Evolutionary conservation across 2,329 filamentous ascomycete genomes (phyloP).

Genomic region (Pseudopyrenochaeta lycopersici): DNA sequence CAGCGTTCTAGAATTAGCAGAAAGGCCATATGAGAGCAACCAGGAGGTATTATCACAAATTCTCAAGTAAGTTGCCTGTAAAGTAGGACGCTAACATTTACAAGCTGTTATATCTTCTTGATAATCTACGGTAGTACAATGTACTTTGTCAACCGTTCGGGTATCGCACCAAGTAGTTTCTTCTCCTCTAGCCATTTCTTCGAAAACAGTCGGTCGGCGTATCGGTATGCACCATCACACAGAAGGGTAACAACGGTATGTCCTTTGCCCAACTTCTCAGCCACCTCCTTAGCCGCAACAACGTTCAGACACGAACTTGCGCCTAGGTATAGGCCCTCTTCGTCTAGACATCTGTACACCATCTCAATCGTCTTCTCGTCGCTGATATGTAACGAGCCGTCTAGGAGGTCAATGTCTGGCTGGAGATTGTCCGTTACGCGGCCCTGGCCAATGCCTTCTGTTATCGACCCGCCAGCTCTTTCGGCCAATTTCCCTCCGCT

Average conservation of each 20-base stretch:
- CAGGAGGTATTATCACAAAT: too few relatives aligned
- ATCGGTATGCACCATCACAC: constrained; percentile 96
- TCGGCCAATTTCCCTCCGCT: constrained; percentile 86
- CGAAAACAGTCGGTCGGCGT: constrained; percentile 93
- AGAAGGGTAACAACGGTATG: constrained; percentile 93
- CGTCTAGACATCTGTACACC: constrained; percentile 95
- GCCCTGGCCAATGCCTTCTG: constrained; percentile 96
- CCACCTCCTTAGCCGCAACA: constrained; percentile 92
- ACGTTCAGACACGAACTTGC: constrained; percentile 95
- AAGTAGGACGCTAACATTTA: too few relatives aligned
- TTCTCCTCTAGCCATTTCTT: constrained; percentile 90
- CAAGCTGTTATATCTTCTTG: constrained; percentile 1
- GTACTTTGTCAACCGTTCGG: constrained; percentile 87
- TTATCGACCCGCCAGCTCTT: constrained; percentile 85
- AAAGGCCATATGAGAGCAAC: too few relatives aligned
- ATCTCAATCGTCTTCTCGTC: constrained; percentile 97
- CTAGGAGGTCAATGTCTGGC: constrained; percentile 83
- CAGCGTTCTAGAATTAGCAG: too few relatives aligned
- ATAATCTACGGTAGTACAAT: constrained; percentile 78
- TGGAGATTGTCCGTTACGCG: constrained; percentile 93
- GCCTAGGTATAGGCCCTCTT: constrained; percentile 94
- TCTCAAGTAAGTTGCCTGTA: too few relatives aligned
- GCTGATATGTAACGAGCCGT: constrained; percentile 83
- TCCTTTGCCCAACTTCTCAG: constrained; percentile 86
- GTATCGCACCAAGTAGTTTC: constrained; percentile 81